These are phyloP conservation scores for Dissoconium aciculare DNA, from an alignment of 2,329 filamentous ascomycete genomes.

Conservation along the genomic window DNA sequence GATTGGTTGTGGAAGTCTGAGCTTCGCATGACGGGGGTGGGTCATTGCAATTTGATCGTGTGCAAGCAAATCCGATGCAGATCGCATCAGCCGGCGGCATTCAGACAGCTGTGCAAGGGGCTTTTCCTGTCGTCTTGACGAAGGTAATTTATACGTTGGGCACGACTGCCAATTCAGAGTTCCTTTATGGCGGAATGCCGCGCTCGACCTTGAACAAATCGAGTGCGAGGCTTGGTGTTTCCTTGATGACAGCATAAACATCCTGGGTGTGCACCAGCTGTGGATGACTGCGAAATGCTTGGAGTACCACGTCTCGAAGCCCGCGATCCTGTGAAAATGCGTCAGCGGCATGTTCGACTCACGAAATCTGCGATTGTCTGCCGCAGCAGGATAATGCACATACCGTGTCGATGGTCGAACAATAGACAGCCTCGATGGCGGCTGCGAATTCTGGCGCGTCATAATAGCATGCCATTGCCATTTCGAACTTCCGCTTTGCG, in stretches of 20 bases:
- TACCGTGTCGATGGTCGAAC: constrained; percentile 32
- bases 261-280: constrained; percentile 32
- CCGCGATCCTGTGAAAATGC: constrained; percentile 28
- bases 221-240: constrained; percentile 33
- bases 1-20: too few species aligned
- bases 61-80: too few species aligned
- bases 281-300: constrained; percentile 33
- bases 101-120: too few species aligned
- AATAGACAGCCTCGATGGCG: constrained; percentile 35
- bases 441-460: constrained; percentile 32
- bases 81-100: too few species aligned
- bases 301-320: constrained; percentile 33
- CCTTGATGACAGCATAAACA: constrained; percentile 30
- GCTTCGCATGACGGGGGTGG: too few species aligned
- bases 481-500: constrained; percentile 32
- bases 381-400: background rate
- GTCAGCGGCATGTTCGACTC: background rate
- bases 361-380: background rate
- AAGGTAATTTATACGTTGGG: background rate
- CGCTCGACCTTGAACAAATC: constrained; percentile 35
- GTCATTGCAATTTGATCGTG: too few species aligned
- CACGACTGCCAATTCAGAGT: background rate
- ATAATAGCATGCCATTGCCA: constrained; percentile 31
- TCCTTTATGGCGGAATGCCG: constrained; percentile 27
- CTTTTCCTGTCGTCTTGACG: too few species aligned